Evolutionary conservation across 2,329 filamentous ascomycete genomes (phyloP).

Genomic region (Meredithiella fracta): DNA sequence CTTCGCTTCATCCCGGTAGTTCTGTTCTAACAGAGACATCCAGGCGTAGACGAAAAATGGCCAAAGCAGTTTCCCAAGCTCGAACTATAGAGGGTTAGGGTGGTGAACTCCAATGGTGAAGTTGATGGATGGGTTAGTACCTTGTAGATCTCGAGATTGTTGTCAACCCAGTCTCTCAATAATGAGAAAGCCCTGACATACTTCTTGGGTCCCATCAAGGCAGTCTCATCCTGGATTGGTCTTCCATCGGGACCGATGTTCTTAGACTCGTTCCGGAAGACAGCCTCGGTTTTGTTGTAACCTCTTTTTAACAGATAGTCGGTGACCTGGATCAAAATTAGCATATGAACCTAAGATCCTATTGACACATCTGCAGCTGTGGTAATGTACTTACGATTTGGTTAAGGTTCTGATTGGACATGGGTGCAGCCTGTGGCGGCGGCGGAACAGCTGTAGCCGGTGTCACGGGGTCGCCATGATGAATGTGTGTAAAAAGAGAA

Average conservation of each 20-base stretch:
- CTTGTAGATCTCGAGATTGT: constrained; percentile 88
- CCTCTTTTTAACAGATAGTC: constrained; percentile 94
- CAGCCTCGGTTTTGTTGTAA: constrained; percentile 80
- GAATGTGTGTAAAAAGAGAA: not conserved
- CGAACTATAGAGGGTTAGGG: constrained; percentile 40
- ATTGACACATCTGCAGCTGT: not conserved
- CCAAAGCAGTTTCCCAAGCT: constrained; percentile 78
- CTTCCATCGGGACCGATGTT: constrained; percentile 67
- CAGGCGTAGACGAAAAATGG: constrained; percentile 90
- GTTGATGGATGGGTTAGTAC: constrained; percentile 25
- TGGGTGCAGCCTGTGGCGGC: constrained; percentile 22
- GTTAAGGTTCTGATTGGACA: constrained; percentile 81
- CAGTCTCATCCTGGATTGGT: constrained; percentile 46
- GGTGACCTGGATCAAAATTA: constrained; percentile 44
- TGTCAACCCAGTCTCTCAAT: constrained; percentile 71
- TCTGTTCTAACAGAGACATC: constrained; percentile 58
- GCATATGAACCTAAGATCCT: not conserved
- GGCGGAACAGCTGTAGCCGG: constrained; percentile 17
- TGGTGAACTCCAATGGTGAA: not conserved
- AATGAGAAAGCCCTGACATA: constrained; percentile 61
- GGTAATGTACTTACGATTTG: constrained; percentile 59
- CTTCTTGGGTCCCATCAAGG: constrained; percentile 53
- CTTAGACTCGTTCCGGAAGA: constrained; percentile 78
- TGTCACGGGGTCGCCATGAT: not conserved
- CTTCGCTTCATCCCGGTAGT: constrained; percentile 55